A percentile compares a stretch with the other conserved stretches of the same genome.
phyloP scores from a whole-genome alignment of 257 asterid species.

The Scutellaria galericulata region DNA sequence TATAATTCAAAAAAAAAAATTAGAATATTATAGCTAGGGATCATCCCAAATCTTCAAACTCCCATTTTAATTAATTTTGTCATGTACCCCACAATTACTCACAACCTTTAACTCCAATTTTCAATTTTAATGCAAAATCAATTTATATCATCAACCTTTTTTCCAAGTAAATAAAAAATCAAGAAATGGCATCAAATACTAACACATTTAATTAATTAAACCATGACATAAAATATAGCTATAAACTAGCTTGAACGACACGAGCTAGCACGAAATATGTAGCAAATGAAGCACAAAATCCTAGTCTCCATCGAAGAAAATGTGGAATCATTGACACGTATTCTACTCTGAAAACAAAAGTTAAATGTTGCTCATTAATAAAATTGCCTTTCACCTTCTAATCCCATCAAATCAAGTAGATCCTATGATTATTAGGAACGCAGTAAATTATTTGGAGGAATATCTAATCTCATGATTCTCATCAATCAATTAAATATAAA shows the following conservation, averaged over 20 bases:
- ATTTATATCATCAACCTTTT: no score
- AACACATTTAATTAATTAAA: no score
- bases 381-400: neutral
- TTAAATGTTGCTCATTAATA: neutral
- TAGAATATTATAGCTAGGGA: no score
- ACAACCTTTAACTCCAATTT: no score
- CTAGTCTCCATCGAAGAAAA: neutral
- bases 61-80: no score
- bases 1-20: no score
- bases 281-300: slow-evolving; percentile 15
- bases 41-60: no score
- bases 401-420: slow-evolving; percentile 9
- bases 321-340: slow-evolving; percentile 21
- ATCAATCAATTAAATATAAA: neutral
- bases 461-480: slow-evolving; percentile 5
- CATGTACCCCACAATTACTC: no score
- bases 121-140: no score
- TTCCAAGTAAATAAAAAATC: no score
- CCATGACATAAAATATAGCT: neutral
- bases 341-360: neutral
- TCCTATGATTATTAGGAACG: neutral
- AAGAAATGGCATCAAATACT: no score
- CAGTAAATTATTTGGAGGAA: neutral
- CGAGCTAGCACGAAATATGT: neutral
- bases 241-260: neutral